phyloP scores from a whole-genome alignment of 495 filamentous ascomycete genomes.

The Aspergillus coremiiformis region DNA sequence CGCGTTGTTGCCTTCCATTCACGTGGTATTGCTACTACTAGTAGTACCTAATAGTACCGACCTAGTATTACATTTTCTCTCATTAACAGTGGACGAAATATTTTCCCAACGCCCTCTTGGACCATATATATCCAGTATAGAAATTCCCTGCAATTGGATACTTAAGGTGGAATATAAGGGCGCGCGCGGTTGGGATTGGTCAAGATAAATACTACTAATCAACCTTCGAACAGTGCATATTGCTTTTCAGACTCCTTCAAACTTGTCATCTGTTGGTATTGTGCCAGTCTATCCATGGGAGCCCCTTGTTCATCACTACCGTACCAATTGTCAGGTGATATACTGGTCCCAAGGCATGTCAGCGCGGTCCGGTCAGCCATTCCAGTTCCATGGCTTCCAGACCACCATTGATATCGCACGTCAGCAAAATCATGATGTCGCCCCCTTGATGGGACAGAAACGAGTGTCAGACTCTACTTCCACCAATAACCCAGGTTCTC shows the following conservation, averaged over 20 bases:
- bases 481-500: neutral
- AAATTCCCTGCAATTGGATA: neutral
- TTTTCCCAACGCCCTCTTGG: neutral
- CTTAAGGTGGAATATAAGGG: neutral
- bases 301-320: neutral
- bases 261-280: neutral
- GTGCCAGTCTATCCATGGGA: neutral
- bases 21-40: neutral
- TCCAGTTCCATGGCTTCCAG: slow-evolving; percentile 37
- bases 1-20: neutral
- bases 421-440: slow-evolving; percentile 30
- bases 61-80: neutral
- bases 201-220: neutral
- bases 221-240: neutral
- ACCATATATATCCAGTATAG: neutral
- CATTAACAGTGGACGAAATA: neutral
- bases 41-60: no score
- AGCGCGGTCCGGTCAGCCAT: slow-evolving; percentile 18
- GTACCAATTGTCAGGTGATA: neutral
- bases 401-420: slow-evolving; percentile 43
- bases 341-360: slow-evolving; percentile 21
- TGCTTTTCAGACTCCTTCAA: neutral
- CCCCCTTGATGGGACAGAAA: slow-evolving; percentile 38
- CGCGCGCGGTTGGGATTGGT: neutral
- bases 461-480: slow-evolving; percentile 21